Percentiles rank a stretch among this genome's conserved stretches.
phyloP scores from a whole-genome alignment of 2,329 filamentous ascomycete genomes.

The Ophiostoma australiae region DNA sequence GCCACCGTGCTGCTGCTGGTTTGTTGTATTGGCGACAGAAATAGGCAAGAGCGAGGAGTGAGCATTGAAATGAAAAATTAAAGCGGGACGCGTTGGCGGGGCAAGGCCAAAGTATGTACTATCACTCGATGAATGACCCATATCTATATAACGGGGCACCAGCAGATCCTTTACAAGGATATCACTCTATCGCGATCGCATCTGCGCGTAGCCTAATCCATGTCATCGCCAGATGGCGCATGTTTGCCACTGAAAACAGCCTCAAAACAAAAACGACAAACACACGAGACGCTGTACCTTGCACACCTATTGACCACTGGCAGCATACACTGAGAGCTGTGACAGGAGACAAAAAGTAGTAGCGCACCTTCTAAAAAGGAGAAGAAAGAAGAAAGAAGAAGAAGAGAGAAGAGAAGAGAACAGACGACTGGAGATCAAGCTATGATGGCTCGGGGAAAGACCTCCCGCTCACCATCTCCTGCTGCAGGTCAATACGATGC shows the following conservation, averaged over 20 bases:
- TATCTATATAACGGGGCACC: background rate
- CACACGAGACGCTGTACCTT: background rate
- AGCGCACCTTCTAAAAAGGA: background rate
- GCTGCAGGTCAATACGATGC: slow-evolving; percentile 76
- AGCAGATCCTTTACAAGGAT: background rate
- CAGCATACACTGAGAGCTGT: slow-evolving; percentile 1
- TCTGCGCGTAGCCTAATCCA: slow-evolving; percentile 3
- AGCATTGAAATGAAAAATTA: background rate
- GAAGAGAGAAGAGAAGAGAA: slow-evolving; percentile 24
- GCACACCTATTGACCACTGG: background rate
- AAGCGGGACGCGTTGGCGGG: slow-evolving; percentile 16
- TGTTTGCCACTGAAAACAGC: background rate
- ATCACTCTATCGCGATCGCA: background rate
- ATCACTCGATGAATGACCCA: background rate
- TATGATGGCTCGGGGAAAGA: slow-evolving; percentile 59
- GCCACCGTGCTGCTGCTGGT: background rate
- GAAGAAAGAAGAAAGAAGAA: slow-evolving; percentile 26
- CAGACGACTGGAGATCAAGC: slow-evolving; percentile 10
- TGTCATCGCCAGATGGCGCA: slow-evolving; percentile 4
- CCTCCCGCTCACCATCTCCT: slow-evolving; percentile 86
- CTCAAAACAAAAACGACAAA: background rate
- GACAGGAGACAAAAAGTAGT: slow-evolving; percentile 14
- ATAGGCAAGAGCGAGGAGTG: background rate
- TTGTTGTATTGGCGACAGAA: background rate
- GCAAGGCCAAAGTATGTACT: background rate